Conservation (phyloP, 108 stramenopile species). For the Cylindrotheca closterium region DNA sequence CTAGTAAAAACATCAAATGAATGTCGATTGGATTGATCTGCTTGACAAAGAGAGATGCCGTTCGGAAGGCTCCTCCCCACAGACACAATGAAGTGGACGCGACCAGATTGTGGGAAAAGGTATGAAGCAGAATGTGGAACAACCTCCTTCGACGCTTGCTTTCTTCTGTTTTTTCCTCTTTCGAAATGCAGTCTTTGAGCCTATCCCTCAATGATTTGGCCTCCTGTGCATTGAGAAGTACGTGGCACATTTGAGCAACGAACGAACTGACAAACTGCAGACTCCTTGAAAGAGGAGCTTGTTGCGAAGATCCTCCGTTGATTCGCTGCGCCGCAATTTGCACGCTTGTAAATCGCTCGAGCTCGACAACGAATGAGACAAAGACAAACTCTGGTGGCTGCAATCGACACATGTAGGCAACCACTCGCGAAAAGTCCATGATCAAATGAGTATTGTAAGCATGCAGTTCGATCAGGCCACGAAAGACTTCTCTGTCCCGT, state of each 20-base stretch:
- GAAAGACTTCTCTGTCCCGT: constrained; percentile 78
- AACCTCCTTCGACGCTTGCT: constrained; percentile 55
- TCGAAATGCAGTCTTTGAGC: constrained; percentile 71
- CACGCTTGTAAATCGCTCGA: constrained; percentile 57
- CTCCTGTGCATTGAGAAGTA: constrained; percentile 73
- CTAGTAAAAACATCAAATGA: constrained; percentile 73
- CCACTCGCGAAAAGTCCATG: constrained; percentile 65
- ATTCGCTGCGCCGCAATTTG: not conserved
- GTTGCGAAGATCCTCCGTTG: not conserved
- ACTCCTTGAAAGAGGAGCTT: constrained; percentile 39
- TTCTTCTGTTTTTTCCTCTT: constrained; percentile 25
- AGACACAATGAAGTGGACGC: constrained; percentile 72
- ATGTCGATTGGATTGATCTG: constrained; percentile 77
- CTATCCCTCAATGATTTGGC: constrained; percentile 51
- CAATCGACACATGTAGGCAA: constrained; percentile 78
- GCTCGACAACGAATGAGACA: constrained; percentile 76
- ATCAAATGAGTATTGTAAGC: constrained; percentile 63
- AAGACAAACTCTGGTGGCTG: constrained; percentile 89
- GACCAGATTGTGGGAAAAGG: constrained; percentile 78
- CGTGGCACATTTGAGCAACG: constrained; percentile 75
- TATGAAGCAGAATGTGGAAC: constrained; percentile 78
- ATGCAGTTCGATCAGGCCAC: constrained; percentile 72
- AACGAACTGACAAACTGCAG: constrained; percentile 83
- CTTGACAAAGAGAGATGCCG: constrained; percentile 66
- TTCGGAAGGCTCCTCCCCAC: constrained; percentile 82